Evolutionary conservation across 805 yeast species (phyloP), one percentile per base, ranked within the genome.

Genomic region (Wickerhamiella alocasiicola): DNA sequence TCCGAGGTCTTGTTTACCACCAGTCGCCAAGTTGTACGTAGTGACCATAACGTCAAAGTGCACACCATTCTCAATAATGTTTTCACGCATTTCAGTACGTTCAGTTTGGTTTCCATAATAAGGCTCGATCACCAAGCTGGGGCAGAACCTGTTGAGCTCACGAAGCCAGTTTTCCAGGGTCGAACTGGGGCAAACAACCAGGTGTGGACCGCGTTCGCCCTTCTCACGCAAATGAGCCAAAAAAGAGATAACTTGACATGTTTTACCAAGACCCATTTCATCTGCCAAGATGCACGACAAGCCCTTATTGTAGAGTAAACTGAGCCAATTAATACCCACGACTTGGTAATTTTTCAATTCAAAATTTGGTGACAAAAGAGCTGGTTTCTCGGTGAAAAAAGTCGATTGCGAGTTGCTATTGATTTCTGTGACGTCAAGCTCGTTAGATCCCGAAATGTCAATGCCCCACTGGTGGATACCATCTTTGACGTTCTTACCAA

Each of bases 161-260:
- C 99, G 71, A 47, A 91, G 66, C 99, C 99, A 91, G 60, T 91
- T 91, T 57, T 91, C 99, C 44, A 91, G 66, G 0, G 99, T 91
- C 0, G 97, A 88, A 0, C 96, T 76, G 1, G 99, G 99, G 20
- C 93, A 97, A 25, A 91, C 91, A 25, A 91, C 81, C 44, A 91
- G 64, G 66, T 91, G 97, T 1, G 95, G 95, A 0, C 94, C 93
- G 1, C 58, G 56, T 36, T 66, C 64, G n/a, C 67, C 69, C n/a
- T 59, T 56, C 50, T 81, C 78, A 55, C 83, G 83, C 53, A 91
- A 67, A 54, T 80, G 77, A 1, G 97, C 85, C 55, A 91, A 63
- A 55, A 91, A 91, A 6, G 96, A 71, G 61, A 91, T 88, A 24
- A 91, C 95, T 62, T 91, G 97, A 57, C 94, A 81, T 0, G 98